Base-by-base conservation (phyloP, 306 rosid species). In the Cucumis melo region DNA sequence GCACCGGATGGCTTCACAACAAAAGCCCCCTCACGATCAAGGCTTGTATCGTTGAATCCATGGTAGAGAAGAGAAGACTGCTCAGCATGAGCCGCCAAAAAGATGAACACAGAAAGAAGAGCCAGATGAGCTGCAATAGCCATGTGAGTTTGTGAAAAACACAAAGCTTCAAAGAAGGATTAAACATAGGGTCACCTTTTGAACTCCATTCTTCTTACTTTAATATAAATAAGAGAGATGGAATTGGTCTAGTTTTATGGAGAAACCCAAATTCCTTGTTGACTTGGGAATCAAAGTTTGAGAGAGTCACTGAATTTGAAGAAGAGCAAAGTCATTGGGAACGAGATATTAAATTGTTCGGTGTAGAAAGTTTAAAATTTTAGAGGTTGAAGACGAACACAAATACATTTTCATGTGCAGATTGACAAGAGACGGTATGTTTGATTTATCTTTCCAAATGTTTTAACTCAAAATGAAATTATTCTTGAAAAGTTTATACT, bases 1-100 rank as follows among this genome's bases (percentile, higher is more conserved):
- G 77, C 13, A 19, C 86, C 86, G 17, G 77, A 67, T 23, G 82
- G 19, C 61, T 81, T 79, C 78, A 83, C 4, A 15, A 82, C 57
- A 11, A 81, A 32, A 27, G 91, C 87, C 77, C 87, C 86, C 2
- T 54, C 81, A n/a, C 1, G 74, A 27, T 0, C 29, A 23, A 89
- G 44, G 3, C 23, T 5, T 38, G 16, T 23, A 13, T 78, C 76
- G 10, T 77, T 82, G 82, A 91, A 91, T 50, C 93, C 92, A 59
- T 82, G 73, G 78, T 80, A 87, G 60, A 51, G 0, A 67, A 91
- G 81, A 1, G 75, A 24, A 63, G 8, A 7, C 67, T 62, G 65
- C 21, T 4, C 24, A 58, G 80, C 53, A 62, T 29, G 84, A 72
- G 82, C 42, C 10, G 76, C 41, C 48, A 70, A 29, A 32, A 60